Conservation (phyloP, 1,284 basidiomycete genomes). For the Microbotryum violaceum region DNA sequence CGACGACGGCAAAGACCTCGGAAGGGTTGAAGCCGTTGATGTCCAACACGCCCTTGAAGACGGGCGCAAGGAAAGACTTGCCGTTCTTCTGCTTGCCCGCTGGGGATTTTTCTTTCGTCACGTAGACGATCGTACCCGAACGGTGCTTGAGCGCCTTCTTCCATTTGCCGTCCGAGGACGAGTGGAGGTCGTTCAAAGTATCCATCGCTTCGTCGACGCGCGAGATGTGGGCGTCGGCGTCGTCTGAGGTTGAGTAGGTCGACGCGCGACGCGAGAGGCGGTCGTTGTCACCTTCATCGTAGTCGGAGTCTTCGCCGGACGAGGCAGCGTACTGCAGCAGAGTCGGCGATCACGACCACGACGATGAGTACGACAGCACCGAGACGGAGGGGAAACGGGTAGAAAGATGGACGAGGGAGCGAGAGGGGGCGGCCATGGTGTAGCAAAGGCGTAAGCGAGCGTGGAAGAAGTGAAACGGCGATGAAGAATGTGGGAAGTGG, state of each 20-base stretch:
- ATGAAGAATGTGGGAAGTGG: background rate
- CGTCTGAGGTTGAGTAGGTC: slow-evolving; percentile 6
- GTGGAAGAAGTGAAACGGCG: background rate
- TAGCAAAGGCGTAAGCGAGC: background rate
- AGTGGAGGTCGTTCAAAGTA: slow-evolving; percentile 18
- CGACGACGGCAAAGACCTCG: slow-evolving; percentile 35
- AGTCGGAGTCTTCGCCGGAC: slow-evolving; percentile 8
- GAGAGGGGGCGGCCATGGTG: background rate
- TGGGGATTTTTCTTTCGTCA: slow-evolving; percentile 23
- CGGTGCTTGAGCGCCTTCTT: slow-evolving; percentile 24
- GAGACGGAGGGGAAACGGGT: background rate
- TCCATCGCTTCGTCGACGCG: slow-evolving; percentile 16
- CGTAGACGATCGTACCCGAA: slow-evolving; percentile 22
- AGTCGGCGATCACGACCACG: too few relatives aligned
- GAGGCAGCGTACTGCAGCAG: background rate
- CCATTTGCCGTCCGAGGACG: slow-evolving; percentile 14
- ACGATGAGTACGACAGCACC: background rate
- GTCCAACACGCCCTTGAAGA: slow-evolving; percentile 31
- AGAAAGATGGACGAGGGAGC: background rate
- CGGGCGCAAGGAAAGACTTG: slow-evolving; percentile 14
- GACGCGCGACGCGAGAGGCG: slow-evolving; percentile 11
- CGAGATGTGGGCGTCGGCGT: slow-evolving; percentile 11
- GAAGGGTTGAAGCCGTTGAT: slow-evolving; percentile 33
- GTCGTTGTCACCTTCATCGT: slow-evolving; percentile 7
- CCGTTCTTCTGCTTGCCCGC: slow-evolving; percentile 10